Evolutionary conservation across 345 rosid species (phyloP).

Genomic region (Eucalyptus urophylla): DNA sequence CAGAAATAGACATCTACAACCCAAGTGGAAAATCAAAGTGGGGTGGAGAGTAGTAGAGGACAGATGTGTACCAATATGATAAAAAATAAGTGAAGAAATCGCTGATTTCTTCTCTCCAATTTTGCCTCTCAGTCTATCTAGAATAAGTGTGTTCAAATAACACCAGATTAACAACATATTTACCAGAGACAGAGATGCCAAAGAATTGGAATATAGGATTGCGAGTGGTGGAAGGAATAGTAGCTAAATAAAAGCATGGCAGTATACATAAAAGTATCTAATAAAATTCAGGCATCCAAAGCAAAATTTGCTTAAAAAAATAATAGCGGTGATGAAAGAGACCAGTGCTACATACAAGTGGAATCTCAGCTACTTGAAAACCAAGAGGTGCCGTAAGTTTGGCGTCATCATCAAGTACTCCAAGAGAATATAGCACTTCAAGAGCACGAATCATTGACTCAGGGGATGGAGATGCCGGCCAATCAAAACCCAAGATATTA

Average conservation of each 20-base stretch:
- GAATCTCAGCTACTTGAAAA: slow-evolving; percentile 96
- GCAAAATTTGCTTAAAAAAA: not conserved
- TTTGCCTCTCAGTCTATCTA: not conserved
- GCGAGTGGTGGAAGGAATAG: not conserved
- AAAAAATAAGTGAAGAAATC: not conserved
- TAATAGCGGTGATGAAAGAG: not conserved
- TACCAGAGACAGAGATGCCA: not conserved
- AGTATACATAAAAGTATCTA: not conserved
- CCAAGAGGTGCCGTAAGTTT: slow-evolving; percentile 96
- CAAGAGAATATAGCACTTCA: slow-evolving; percentile 88
- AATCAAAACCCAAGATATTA: slow-evolving; percentile 84
- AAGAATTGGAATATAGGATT: not conserved
- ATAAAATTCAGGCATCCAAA: not conserved
- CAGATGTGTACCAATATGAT: not conserved
- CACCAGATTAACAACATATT: not conserved
- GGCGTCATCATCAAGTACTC: slow-evolving; percentile 89
- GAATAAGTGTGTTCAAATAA: not conserved
- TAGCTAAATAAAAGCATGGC: not conserved
- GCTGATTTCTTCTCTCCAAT: not conserved
- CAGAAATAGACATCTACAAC: not conserved
- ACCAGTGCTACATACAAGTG: slow-evolving; percentile 39
- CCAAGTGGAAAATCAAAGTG: not conserved
- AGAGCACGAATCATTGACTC: slow-evolving; percentile 89
- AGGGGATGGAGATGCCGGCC: slow-evolving; percentile 95
- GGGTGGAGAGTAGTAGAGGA: not conserved